phyloP scores from a whole-genome alignment of 2,329 filamentous ascomycete species.

The Diaporthe eres region DNA sequence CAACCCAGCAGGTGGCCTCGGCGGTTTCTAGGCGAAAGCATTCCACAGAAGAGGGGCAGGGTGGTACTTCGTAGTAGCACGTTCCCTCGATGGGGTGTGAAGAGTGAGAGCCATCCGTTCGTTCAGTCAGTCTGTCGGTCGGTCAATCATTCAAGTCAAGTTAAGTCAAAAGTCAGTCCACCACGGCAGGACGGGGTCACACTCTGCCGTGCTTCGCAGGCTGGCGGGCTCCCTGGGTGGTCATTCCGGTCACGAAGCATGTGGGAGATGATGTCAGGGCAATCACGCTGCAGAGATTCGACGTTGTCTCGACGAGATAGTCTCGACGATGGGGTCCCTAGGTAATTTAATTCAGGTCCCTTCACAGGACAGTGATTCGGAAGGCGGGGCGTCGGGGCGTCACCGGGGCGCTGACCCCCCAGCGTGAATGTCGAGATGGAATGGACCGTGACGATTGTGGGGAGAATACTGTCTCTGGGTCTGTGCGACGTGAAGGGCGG shows the following conservation, averaged over 20 bases:
- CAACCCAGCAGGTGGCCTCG: constrained; percentile 24
- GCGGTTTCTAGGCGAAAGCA: constrained; percentile 32
- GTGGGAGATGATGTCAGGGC: constrained; percentile 23
- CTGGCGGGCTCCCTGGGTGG: background rate
- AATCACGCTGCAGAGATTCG: constrained; percentile 22
- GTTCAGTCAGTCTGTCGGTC: background rate
- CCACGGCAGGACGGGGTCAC: constrained; percentile 5
- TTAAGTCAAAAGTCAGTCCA: constrained; percentile 1
- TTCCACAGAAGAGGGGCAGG: constrained; percentile 29
- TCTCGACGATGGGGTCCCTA: constrained; percentile 23
- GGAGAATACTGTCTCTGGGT: constrained; percentile 8
- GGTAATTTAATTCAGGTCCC: constrained; percentile 30
- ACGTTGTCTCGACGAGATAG: constrained; percentile 21
- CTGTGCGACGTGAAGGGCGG: background rate
- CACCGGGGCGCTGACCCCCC: constrained; percentile 7
- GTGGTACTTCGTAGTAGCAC: background rate
- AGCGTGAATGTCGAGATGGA: constrained; percentile 2
- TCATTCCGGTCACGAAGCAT: constrained; percentile 2
- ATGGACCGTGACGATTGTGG: constrained; percentile 22
- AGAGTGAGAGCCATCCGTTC: background rate
- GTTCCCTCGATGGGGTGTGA: background rate
- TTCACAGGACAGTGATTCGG: constrained; percentile 19
- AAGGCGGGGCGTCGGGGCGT: constrained; percentile 24
- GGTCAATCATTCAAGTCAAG: background rate
- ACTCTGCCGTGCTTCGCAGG: constrained; percentile 10